Conservation (phyloP, 2,329 filamentous ascomycete genomes). For the Colletotrichum lupini region DNA sequence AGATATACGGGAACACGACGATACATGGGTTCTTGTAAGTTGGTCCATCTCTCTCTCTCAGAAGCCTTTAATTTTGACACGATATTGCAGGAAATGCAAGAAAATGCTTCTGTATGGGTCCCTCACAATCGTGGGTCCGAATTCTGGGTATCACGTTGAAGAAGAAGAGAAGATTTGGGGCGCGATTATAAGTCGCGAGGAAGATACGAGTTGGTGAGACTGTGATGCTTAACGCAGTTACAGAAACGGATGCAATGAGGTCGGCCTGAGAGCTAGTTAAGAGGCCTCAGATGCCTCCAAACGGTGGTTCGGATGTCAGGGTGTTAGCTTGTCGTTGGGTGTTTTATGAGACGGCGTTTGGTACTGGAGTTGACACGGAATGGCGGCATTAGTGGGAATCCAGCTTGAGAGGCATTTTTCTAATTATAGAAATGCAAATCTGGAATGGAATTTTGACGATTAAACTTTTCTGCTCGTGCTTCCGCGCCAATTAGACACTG, state of each 20-base stretch:
- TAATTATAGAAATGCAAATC: not conserved
- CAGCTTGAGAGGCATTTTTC: not conserved
- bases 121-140: constrained; percentile 56
- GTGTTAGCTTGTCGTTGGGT: not conserved
- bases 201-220: constrained; percentile 54
- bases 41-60: not conserved
- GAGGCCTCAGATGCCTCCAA: not conserved
- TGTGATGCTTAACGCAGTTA: too few species aligned
- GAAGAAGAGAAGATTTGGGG: constrained; percentile 56
- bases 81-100: constrained; percentile 50
- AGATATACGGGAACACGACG: constrained; percentile 59
- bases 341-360: not conserved
- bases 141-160: constrained; percentile 56
- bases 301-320: not conserved
- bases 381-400: not conserved
- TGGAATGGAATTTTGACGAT: not conserved
- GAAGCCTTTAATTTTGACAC: too few species aligned
- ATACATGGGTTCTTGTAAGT: constrained; percentile 58
- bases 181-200: constrained; percentile 53
- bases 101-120: constrained; percentile 57
- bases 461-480: not conserved
- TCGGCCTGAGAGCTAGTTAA: too few species aligned
- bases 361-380: not conserved
- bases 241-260: too few species aligned
- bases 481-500: not conserved